Evolutionary conservation across 768 basidiomycete genomes (phyloP).

Genomic region (Rhodotorula kratochvilovae): DNA sequence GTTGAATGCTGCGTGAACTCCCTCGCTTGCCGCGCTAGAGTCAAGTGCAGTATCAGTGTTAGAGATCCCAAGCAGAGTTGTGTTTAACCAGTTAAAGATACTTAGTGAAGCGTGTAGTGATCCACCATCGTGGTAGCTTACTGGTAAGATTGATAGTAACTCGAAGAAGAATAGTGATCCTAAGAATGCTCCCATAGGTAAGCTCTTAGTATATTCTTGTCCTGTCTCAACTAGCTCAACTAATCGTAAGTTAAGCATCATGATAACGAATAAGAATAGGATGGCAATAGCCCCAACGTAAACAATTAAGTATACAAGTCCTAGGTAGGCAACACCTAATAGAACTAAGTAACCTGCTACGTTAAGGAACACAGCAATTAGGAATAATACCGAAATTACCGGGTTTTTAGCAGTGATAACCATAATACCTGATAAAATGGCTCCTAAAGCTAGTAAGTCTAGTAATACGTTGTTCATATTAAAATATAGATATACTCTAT

Average conservation of each 20-base stretch:
- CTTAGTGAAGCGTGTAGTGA: constrained; percentile 24
- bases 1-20: constrained; percentile 19
- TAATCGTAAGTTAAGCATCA: constrained; percentile 36
- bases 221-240: constrained; percentile 29
- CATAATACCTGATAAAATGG: too few relatives aligned
- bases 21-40: background rate
- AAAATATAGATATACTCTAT: too few relatives aligned
- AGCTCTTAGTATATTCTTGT: constrained; percentile 33
- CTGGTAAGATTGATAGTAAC: constrained; percentile 34
- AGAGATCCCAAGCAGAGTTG: constrained; percentile 12
- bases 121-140: constrained; percentile 34
- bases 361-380: constrained; percentile 30
- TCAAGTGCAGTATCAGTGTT: constrained; percentile 3
- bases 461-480: constrained; percentile 24
- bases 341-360: constrained; percentile 36
- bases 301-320: constrained; percentile 32
- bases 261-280: constrained; percentile 36
- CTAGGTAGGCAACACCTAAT: constrained; percentile 31
- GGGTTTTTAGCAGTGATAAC: too few relatives aligned
- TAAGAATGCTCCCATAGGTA: constrained; percentile 32
- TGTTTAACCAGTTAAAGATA: constrained; percentile 25
- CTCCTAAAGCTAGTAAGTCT: constrained; percentile 7
- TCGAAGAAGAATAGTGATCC: constrained; percentile 35
- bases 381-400: constrained; percentile 15
- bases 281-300: constrained; percentile 36